Base-by-base conservation (phyloP, 2,329 filamentous ascomycete genomes). In the Paraphaeosphaeria sporulosa region DNA sequence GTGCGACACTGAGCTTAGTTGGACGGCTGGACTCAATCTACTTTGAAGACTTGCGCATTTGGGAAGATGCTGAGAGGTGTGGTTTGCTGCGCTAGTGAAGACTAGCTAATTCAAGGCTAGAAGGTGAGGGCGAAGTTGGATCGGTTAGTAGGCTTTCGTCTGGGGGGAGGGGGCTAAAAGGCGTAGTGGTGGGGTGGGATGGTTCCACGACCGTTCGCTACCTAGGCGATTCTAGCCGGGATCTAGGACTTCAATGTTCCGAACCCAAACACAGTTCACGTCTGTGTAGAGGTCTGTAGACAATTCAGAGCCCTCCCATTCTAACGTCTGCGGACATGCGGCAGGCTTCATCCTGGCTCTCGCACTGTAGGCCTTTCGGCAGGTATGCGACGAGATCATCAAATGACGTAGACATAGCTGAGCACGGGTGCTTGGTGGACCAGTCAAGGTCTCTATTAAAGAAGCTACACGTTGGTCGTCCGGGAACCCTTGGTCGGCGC, bases 31-130 rank as follows among this genome's bases (percentile, higher is more conserved):
- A 30, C 4, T 4, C 27, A 30, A 8, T 30, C 8, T 30, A 8
- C 27, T 8, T 8, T 30, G 27, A 8, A 30, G 27, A 30, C 27
- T 30, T 30, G 27, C 34, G 47, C 47, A 50, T 34, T 50, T 50
- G 30, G 15, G 7, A 36, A 53, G 34, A 15, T 53, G 50, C 27
- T 36, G 21, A 38, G 17, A 32, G 21, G 50, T 21, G 50, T 53
- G 12, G 50, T 43, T 53, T 53, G 23, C 50, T 30, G 50, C 50
- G 27, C 50, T 53, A 53, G 50, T 25, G 50, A 53, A 13, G 36
- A 36, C 50, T 53, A 53, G 50, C 50, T 53, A 38, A 38, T 53
- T 53, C 50, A 21, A 53, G 50, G 36, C 21, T 53, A 53, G 50
- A 53, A 23, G 17, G 27, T 23, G 50, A 44, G 34, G 9, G 25